Conservation (phyloP, 2,329 filamentous ascomycete genomes). For the Drechslerella dactyloides region DNA sequence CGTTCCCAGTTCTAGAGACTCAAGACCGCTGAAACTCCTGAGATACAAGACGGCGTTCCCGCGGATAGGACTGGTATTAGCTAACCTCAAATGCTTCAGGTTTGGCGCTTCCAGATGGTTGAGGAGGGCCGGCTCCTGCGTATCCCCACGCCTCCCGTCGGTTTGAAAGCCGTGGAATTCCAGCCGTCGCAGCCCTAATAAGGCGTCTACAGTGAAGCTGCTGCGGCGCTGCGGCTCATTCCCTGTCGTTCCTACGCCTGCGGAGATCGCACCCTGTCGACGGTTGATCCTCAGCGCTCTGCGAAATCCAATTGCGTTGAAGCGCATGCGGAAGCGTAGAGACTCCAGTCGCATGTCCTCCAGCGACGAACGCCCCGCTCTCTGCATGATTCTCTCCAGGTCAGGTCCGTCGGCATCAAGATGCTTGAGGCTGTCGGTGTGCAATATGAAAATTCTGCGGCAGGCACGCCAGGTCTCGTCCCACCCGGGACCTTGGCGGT, state of each 20-base stretch:
- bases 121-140: not conserved
- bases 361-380: slow-evolving; percentile 7
- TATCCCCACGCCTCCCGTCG: not conserved
- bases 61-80: not conserved
- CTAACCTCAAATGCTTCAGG: slow-evolving; percentile 20
- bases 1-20: slow-evolving; percentile 15
- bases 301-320: slow-evolving; percentile 10
- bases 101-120: slow-evolving; percentile 10
- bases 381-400: slow-evolving; percentile 15
- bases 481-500: slow-evolving; percentile 23
- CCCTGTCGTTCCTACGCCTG: no score
- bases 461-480: slow-evolving; percentile 31
- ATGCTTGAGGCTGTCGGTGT: slow-evolving; percentile 24
- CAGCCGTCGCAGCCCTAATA: slow-evolving; percentile 13
- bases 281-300: not conserved
- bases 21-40: slow-evolving; percentile 4
- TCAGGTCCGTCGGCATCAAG: slow-evolving; percentile 32
- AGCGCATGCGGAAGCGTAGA: slow-evolving; percentile 21
- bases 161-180: slow-evolving; percentile 12
- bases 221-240: not conserved
- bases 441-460: slow-evolving; percentile 9
- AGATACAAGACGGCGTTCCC: slow-evolving; percentile 9
- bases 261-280: no score
- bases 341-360: slow-evolving; percentile 11
- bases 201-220: not conserved